Evolutionary conservation across 1,284 basidiomycete species (phyloP), one percentile per base, ranked within the genome.

Genomic region (Taiwanofungus camphoratus): DNA sequence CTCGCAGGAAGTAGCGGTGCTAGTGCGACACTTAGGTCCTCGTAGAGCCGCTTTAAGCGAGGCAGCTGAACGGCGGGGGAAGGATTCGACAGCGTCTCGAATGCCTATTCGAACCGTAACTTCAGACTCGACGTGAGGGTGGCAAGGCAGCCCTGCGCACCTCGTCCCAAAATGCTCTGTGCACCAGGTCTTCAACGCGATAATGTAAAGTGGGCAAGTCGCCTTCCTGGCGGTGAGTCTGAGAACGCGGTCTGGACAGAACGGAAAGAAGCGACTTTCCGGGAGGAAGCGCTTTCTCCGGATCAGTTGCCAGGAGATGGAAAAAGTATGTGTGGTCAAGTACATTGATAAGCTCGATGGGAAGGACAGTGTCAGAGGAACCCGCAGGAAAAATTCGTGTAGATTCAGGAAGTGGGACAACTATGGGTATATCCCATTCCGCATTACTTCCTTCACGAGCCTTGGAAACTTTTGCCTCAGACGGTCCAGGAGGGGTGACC

Each of bases 111-210:
- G 31, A 16, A 37, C 34, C 36, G 27, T 30, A 2, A 36, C 16
- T 18, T 22, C 6, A 20, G 24, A 35, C 41, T 20, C 26, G 26
- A 37, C 22, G 20, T 13, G 19, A 27, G 42, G n/a, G 6, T n/a
- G 5, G n/a, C 19, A 3, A 18, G 11, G 40, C n/a, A 33, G 12
- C n/a, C n/a, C 11, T 21, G 41, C 63, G 49, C 54, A 83, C 83
- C 69, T 83, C 74, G 32, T 79, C 76, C 84, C 84, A 87, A 55
- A 87, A 87, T 5, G 79, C 82, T 35, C 62, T 65, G 55, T 80
- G 77, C 12, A 76, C 72, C 4, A 74, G 65, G 42, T 73, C 66
- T 46, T 73, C 71, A 5, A 87, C 77, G 46, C 67, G 70, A 26
- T 69, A 64, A 18, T 73, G 67, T 3, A 83, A 50, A 11, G 58